Evolutionary conservation across 352 stramenopile genomes (phyloP).

Genomic region (Globisporangium viniferum): DNA sequence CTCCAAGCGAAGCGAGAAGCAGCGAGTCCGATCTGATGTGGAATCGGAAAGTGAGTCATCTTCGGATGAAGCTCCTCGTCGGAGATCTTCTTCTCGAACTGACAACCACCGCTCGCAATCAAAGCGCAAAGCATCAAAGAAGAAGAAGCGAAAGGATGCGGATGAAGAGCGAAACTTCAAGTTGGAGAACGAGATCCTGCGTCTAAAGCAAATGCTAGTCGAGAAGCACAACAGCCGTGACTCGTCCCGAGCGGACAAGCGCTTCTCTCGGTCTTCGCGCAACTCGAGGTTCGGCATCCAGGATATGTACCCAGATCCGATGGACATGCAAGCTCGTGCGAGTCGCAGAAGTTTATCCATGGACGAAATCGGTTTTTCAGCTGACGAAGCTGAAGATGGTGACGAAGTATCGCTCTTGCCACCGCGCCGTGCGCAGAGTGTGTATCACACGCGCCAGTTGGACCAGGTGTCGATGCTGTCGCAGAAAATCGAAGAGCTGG

Average conservation of each 20-base stretch:
- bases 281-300: constrained; percentile 10
- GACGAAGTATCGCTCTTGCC: constrained; percentile 45
- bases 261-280: constrained; percentile 2
- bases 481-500: constrained; percentile 71
- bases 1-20: neutral
- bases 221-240: constrained; percentile 36
- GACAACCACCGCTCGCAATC: constrained; percentile 6
- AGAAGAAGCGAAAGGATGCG: constrained; percentile 19
- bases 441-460: constrained; percentile 39
- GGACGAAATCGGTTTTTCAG: constrained; percentile 33
- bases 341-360: constrained; percentile 46
- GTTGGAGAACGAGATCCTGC: constrained; percentile 69
- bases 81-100: constrained; percentile 7
- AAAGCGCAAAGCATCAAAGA: constrained; percentile 5
- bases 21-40: neutral
- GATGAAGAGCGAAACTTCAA: constrained; percentile 42
- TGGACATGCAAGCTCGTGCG: constrained; percentile 13
- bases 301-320: constrained; percentile 1
- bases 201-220: constrained; percentile 69
- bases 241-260: constrained; percentile 4
- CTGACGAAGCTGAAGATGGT: constrained; percentile 38
- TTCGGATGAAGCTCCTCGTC: constrained; percentile 5
- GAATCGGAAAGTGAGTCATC: constrained; percentile 1
- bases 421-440: constrained; percentile 55
- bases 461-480: constrained; percentile 65